A percentile compares a stretch with the other conserved stretches of the same genome.
These are phyloP conservation scores for Calycina herbarum DNA, from an alignment of 2,329 filamentous ascomycete genomes.

Conservation along the genomic window DNA sequence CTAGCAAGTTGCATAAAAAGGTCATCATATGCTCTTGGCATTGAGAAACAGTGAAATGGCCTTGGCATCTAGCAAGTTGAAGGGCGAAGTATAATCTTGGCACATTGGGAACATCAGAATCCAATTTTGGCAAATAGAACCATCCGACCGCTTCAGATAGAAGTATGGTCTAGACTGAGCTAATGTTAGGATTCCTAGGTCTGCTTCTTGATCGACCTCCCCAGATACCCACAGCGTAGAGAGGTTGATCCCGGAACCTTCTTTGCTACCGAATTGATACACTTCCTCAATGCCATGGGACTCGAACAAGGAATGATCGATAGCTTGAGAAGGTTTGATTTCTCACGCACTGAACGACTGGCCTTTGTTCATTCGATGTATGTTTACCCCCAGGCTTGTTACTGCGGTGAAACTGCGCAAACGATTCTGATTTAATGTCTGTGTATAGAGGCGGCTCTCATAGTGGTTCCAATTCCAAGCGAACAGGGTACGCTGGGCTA, in stretches of 20 bases:
- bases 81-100: not conserved
- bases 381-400: constrained; percentile 35
- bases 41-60: constrained; percentile 12
- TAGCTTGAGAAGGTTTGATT: constrained; percentile 79
- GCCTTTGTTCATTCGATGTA: constrained; percentile 86
- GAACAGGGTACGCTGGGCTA: constrained; percentile 73
- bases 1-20: not conserved
- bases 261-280: constrained; percentile 70
- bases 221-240: constrained; percentile 44
- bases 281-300: constrained; percentile 68
- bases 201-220: constrained; percentile 90
- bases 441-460: constrained; percentile 55
- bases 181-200: constrained; percentile 47
- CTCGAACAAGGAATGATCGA: constrained; percentile 63
- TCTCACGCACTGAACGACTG: constrained; percentile 67
- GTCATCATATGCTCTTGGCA: not conserved
- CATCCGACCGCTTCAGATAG: not conserved
- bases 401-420: constrained; percentile 2
- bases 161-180: constrained; percentile 11
- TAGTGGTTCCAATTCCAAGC: constrained; percentile 46
- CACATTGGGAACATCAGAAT: not conserved
- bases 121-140: not conserved
- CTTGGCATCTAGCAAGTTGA: not conserved
- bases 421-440: constrained; percentile 1
- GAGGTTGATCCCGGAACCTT: constrained; percentile 38